Evolutionary conservation across 2,329 filamentous ascomycete species (phyloP).

Genomic region (Ophiosphaerella narmari): DNA sequence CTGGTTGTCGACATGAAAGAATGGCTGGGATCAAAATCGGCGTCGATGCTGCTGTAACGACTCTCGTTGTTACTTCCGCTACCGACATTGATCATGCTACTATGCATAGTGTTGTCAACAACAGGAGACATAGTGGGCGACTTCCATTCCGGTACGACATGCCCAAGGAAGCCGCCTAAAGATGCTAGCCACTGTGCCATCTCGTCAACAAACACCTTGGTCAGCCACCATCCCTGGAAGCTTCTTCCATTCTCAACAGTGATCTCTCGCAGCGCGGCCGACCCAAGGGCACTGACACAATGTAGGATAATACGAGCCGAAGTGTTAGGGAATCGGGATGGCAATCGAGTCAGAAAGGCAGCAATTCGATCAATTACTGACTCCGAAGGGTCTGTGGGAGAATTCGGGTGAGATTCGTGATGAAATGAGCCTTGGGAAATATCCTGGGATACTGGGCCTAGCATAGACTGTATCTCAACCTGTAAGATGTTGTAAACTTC

Average conservation of each 20-base stretch:
- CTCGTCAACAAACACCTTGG: slow-evolving; percentile 94
- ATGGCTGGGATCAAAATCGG: slow-evolving; percentile 41
- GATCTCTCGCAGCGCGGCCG: slow-evolving; percentile 78
- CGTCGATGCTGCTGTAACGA: slow-evolving; percentile 45
- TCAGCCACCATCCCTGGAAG: slow-evolving; percentile 93
- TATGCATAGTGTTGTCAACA: slow-evolving; percentile 35
- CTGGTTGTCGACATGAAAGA: slow-evolving; percentile 39
- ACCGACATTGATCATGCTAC: slow-evolving; percentile 38
- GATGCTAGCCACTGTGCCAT: slow-evolving; percentile 90
- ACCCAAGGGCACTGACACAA: slow-evolving; percentile 76
- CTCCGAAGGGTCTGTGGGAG: slow-evolving; percentile 34
- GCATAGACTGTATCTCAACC: slow-evolving; percentile 68
- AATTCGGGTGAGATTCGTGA: slow-evolving; percentile 29
- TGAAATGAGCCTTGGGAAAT: slow-evolving; percentile 60
- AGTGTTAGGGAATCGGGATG: slow-evolving; percentile 73
- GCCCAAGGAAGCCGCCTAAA: slow-evolving; percentile 82
- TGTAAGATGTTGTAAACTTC: slow-evolving; percentile 61
- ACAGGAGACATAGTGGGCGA: slow-evolving; percentile 34
- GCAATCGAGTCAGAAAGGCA: slow-evolving; percentile 70
- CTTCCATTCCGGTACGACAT: slow-evolving; percentile 41
- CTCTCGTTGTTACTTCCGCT: slow-evolving; percentile 46
- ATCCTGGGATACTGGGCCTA: slow-evolving; percentile 69
- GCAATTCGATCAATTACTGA: slow-evolving; percentile 80
- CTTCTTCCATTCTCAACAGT: slow-evolving; percentile 78
- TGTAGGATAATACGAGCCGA: slow-evolving; percentile 74